Conservation (phyloP, 2,329 filamentous ascomycete species). For the Scedosporium dehoogii region DNA sequence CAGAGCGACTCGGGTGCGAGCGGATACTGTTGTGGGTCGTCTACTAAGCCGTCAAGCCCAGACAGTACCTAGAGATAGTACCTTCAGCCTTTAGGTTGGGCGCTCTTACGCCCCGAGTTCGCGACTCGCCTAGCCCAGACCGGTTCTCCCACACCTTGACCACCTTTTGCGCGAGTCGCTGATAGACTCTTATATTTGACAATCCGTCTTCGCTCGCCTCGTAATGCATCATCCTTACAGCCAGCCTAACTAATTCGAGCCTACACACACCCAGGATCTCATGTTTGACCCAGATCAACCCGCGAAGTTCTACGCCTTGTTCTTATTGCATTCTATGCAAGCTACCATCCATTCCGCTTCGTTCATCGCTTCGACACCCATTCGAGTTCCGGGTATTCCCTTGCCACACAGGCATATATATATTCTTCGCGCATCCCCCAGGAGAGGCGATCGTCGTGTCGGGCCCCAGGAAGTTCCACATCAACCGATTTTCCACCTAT, state of each 20-base stretch:
- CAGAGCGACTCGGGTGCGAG: neutral
- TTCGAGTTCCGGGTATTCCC: neutral
- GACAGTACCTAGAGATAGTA: neutral
- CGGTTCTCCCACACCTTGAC: neutral
- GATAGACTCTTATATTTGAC: neutral
- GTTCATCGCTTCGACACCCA: neutral
- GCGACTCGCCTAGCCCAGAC: neutral
- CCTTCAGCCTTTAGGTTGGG: neutral
- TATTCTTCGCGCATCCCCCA: neutral
- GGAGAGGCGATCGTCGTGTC: neutral
- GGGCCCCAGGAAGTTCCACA: neutral
- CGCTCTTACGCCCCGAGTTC: neutral
- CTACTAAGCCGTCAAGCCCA: conserved; percentile 5
- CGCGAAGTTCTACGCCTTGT: neutral
- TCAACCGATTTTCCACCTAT: neutral
- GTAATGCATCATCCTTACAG: neutral
- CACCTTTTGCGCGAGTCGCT: neutral
- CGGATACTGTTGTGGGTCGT: neutral
- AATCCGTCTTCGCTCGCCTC: neutral
- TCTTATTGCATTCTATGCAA: neutral
- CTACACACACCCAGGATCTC: neutral
- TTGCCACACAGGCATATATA: neutral
- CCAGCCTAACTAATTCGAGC: neutral
- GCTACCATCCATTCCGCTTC: neutral
- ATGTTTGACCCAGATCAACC: neutral